Evolutionary conservation across 1,284 basidiomycete genomes (phyloP), one percentile per base, ranked within the genome.

Genomic region (Trametes versicolor): DNA sequence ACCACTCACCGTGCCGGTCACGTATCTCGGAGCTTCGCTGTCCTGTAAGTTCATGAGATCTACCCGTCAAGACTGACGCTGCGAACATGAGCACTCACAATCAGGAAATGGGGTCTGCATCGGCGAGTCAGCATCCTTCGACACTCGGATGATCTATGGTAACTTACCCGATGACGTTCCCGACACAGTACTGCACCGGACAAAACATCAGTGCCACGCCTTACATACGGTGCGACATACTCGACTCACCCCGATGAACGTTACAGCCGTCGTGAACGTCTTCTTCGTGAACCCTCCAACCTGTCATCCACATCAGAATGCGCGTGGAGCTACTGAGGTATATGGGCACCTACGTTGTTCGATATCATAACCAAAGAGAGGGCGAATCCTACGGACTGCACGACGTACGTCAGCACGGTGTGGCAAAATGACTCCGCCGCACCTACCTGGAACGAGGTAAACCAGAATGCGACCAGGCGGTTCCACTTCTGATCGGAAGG

Each of bases 391-490:
- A 17, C 41, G 41, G 41, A 7, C 15, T 43, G 37, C 10, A 12
- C 37, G 37, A 43, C 41, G 41, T n/a, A 6, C 15, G 23, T 49
- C 34, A 58, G 57, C 17, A 39, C 13, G 17, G 19, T 9, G 13
- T n/a, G 36, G 36, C 25, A 15, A 2, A 5, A 27, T 4, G 13
- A 17, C 29, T 2, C 3, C 6, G 9, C n/a, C 17, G 47, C 7
- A 17, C 62, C 7, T 12, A 67, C 70, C 52, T 73, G 72, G 62
- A 74, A 75, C 0, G 68, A 68, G 0, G 76, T 77, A 65, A 76
- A 77, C 75, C 76, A 76, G 59, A 74, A 77, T 6, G 75, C 76
- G 13, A 76, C 71, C 10, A 77, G 70, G 0, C 76, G 72, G 60
- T 74, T 75, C 76, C 76, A 77, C 60, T 73, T 73, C 62, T 77